Evolutionary conservation across 2,329 filamentous ascomycete genomes (phyloP), one percentile per base, ranked within the genome.

Genomic region (Raffaelea arxii): DNA sequence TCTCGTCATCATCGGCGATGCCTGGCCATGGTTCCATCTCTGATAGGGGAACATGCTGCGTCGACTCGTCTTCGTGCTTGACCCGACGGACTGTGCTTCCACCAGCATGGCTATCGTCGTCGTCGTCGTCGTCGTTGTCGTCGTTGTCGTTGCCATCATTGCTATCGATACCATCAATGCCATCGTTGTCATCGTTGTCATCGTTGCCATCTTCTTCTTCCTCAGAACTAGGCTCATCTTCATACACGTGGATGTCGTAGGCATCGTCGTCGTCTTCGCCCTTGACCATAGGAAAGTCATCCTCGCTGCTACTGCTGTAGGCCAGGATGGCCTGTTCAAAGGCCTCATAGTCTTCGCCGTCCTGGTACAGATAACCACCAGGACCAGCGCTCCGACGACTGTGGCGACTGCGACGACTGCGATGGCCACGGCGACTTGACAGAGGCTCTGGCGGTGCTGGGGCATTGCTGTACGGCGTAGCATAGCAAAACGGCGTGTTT

Each of bases 391-490:
- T 55, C 23, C 51, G 52, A 0, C 25, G 42, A 6, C 48, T 45
- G 25, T 41, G 53, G 2, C 55, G n/a, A n/a, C n/a, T n/a, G n/a
- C n/a, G n/a, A n/a, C n/a, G n/a, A n/a, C n/a, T n/a, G n/a, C n/a
- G n/a, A n/a, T n/a, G n/a, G n/a, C n/a, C n/a, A n/a, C n/a, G 41
- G 18, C 41, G 44, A n/a, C 36, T 41, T 2, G 41, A 40, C 19
- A 52, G 51, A 3, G 55, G 55, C 7, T 65, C 64, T 18, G 63
- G 51, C 46, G 74, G 71, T 12, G 68, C 60, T 1, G 77, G 70
- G 4, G 70, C 75, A 50, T 80, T 82, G 56, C 83, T 88, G 58
- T 82, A 72, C 0, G 85, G 85, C 1, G 85, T 90, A 3, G 83
- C 82, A 56, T 89, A 89, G n/a, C 79, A 80, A 53, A 80, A 80